Conservation (phyloP, 2,329 filamentous ascomycete genomes). For the Drechslerella coelobrocha region DNA sequence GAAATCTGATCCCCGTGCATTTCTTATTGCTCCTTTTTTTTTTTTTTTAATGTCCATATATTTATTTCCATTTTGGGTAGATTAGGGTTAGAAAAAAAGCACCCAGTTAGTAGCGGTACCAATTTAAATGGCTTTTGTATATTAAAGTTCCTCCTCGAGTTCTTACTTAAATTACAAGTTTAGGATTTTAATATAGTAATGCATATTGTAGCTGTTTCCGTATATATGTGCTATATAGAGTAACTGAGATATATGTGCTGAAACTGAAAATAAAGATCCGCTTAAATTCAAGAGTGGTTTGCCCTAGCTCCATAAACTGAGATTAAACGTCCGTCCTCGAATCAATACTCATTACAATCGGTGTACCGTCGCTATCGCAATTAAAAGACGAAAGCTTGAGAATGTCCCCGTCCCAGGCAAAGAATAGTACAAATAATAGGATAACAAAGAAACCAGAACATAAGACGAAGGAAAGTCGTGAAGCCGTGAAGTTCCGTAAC, state of each 20-base stretch:
- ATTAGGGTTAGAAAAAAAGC: constrained; percentile 2
- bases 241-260: neutral
- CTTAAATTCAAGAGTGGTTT: neutral
- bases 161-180: neutral
- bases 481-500: constrained; percentile 43
- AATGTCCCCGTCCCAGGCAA: neutral
- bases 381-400: neutral
- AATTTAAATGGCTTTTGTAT: no score
- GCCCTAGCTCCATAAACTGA: neutral
- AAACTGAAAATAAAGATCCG: neutral
- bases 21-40: neutral
- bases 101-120: no score
- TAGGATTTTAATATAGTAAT: neutral
- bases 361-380: neutral
- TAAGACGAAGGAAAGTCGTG: constrained; percentile 28
- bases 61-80: constrained; percentile 4
- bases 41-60: neutral
- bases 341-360: constrained; percentile 1
- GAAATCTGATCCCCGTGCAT: constrained; percentile 19
- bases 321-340: neutral
- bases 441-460: constrained; percentile 4
- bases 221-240: neutral
- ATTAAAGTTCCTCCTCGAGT: neutral
- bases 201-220: no score
- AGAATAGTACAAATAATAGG: constrained; percentile 14